These are phyloP conservation scores for Nectriaceae sp. DNA, from an alignment of 2,329 filamentous ascomycete species.

Conservation along the genomic window DNA sequence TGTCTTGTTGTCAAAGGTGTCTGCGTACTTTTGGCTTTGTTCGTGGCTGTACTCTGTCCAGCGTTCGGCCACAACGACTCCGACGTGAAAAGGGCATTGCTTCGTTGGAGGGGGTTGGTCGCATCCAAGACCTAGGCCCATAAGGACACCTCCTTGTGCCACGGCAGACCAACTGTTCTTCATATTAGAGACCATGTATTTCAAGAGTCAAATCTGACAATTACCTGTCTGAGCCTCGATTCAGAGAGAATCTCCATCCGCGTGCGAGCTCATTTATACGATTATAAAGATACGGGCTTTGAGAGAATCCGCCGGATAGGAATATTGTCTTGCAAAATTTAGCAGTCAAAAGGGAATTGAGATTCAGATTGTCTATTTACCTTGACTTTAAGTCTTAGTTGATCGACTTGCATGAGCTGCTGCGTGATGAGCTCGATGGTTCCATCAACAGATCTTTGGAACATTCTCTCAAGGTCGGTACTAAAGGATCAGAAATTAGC, in stretches of 20 bases:
- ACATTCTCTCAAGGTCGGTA: constrained; percentile 11
- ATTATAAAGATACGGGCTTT: constrained; percentile 8
- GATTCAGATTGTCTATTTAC: neutral
- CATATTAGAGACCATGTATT: too few species aligned
- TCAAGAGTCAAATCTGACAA: too few species aligned
- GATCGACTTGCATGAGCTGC: constrained; percentile 7
- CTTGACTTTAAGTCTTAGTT: neutral
- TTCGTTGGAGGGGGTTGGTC: neutral
- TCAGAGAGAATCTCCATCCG: constrained; percentile 1
- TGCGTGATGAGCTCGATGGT: constrained; percentile 10
- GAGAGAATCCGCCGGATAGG: constrained; percentile 14
- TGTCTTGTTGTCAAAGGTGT: constrained; percentile 1
- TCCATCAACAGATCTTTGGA: constrained; percentile 6
- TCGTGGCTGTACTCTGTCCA: constrained; percentile 8
- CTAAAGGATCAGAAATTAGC: neutral
- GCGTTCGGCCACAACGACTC: constrained; percentile 7
- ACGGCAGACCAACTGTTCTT: constrained; percentile 14
- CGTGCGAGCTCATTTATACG: constrained; percentile 5
- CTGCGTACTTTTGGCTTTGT: constrained; percentile 2
- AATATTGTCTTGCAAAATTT: constrained; percentile 20
- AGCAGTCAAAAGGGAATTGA: too few species aligned
- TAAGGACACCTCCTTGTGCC: constrained; percentile 14
- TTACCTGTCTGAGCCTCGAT: constrained; percentile 6
- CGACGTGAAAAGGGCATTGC: constrained; percentile 9
- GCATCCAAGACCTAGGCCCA: constrained; percentile 10